Percentiles rank a stretch among this genome's conserved stretches.
Conservation (phyloP, 2,329 filamentous ascomycete genomes). For the Curvularia eragrostidis region DNA sequence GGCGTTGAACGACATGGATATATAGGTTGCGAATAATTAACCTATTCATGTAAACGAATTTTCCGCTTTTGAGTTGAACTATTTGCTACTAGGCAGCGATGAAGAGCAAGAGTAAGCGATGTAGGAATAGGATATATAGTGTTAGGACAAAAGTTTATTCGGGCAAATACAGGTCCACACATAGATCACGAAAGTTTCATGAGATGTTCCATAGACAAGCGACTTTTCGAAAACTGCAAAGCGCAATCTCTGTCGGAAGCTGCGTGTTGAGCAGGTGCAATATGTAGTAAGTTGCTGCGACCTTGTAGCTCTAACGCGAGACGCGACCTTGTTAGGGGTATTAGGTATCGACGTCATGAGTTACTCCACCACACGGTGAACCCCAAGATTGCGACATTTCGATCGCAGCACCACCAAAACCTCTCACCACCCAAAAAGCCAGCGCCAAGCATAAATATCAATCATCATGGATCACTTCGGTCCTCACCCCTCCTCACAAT, state of each 20-base stretch:
- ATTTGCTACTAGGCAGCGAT: background rate
- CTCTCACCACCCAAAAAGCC: background rate
- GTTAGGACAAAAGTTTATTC: too few species aligned
- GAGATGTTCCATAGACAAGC: background rate
- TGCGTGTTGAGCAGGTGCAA: background rate
- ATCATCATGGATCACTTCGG: constrained; percentile 51
- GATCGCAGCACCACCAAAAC: background rate
- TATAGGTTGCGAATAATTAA: constrained; percentile 29
- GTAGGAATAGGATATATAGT: too few species aligned
- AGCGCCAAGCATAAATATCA: background rate
- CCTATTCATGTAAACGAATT: background rate
- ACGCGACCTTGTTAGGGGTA: background rate
- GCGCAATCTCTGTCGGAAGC: background rate
- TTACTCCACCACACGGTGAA: background rate
- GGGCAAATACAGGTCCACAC: too few species aligned
- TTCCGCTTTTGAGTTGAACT: background rate
- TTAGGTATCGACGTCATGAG: constrained; percentile 28
- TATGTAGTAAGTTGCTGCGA: background rate
- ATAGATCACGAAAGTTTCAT: background rate
- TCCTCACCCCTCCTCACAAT: constrained; percentile 52
- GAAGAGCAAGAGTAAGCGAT: background rate
- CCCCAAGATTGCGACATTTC: constrained; percentile 1
- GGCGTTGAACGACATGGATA: constrained; percentile 27
- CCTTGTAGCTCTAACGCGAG: constrained; percentile 11
- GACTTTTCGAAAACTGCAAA: background rate